phyloP scores from a whole-genome alignment of 164 flowering plant species.

The Vitis rupestris region DNA sequence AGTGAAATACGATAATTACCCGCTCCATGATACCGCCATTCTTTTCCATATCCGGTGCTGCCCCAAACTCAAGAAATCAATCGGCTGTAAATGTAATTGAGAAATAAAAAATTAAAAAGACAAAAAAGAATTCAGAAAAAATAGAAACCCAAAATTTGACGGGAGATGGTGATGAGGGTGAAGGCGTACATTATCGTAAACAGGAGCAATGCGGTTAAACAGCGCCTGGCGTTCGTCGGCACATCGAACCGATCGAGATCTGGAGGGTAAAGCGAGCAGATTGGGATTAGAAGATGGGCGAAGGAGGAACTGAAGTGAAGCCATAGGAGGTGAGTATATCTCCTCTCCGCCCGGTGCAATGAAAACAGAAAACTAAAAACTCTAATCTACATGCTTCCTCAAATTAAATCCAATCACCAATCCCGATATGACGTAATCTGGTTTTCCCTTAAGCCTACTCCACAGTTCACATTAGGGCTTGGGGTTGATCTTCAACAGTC shows the following conservation, averaged over 20 bases:
- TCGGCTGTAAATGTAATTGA: constrained; percentile 44
- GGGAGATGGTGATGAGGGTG: neutral
- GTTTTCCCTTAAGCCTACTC: too few species aligned
- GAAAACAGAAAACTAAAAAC: too few species aligned
- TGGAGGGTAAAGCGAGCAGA: neutral
- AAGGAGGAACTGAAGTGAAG: constrained; percentile 14
- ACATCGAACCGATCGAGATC: constrained; percentile 25
- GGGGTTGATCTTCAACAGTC: too few species aligned
- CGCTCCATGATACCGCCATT: too few species aligned
- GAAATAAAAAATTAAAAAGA: neutral
- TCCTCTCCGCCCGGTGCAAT: too few species aligned
- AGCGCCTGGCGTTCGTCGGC: constrained; percentile 70
- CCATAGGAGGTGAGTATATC: constrained; percentile 6
- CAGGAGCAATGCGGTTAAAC: constrained; percentile 86
- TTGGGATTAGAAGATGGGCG: constrained; percentile 2
- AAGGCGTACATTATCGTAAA: constrained; percentile 66
- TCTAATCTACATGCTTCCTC: too few species aligned
- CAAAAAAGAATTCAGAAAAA: neutral
- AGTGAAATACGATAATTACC: too few species aligned
- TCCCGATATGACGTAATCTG: too few species aligned
- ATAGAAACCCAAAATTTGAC: neutral
- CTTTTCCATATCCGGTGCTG: too few species aligned
- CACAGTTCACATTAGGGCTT: too few species aligned
- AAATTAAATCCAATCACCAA: too few species aligned
- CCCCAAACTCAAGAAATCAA: constrained; percentile 45